phyloP scores from a whole-genome alignment of 371 early-diverging fungal species.

The Circinella minor region DNA sequence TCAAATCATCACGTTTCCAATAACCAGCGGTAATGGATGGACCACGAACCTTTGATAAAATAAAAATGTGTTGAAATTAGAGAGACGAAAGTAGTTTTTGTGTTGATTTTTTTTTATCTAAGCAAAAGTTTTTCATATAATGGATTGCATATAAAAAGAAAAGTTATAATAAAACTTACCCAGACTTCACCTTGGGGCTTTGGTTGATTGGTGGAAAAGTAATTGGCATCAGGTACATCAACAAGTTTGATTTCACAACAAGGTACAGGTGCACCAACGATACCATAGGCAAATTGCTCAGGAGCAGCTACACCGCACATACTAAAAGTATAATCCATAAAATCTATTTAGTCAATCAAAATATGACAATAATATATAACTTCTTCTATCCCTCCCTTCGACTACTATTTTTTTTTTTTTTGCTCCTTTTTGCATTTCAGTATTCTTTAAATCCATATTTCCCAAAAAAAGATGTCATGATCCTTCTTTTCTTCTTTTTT shows the following conservation, averaged over 20 bases:
- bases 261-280: conserved; percentile 86
- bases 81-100: neutral
- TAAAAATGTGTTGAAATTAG: neutral
- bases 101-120: no score
- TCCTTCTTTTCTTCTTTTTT: neutral
- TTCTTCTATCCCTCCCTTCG: neutral
- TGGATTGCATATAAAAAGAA: no score
- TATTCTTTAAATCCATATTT: neutral
- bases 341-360: no score
- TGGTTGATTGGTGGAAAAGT: conserved; percentile 68
- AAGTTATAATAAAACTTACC: conserved; percentile 31
- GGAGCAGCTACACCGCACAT: conserved; percentile 62
- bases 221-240: conserved; percentile 83
- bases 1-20: conserved; percentile 71
- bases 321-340: neutral
- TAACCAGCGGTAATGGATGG: conserved; percentile 70
- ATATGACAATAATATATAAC: neutral
- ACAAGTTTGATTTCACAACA: conserved; percentile 89
- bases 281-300: conserved; percentile 60
- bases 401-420: no score
- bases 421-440: no score
- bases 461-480: neutral
- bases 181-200: conserved; percentile 86
- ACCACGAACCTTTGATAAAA: conserved; percentile 56
- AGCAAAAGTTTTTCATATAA: no score